A percentile compares a stretch with the other conserved stretches of the same genome.
phyloP scores from a whole-genome alignment of 176 grass and related monocot species.

The Stipa capillata region DNA sequence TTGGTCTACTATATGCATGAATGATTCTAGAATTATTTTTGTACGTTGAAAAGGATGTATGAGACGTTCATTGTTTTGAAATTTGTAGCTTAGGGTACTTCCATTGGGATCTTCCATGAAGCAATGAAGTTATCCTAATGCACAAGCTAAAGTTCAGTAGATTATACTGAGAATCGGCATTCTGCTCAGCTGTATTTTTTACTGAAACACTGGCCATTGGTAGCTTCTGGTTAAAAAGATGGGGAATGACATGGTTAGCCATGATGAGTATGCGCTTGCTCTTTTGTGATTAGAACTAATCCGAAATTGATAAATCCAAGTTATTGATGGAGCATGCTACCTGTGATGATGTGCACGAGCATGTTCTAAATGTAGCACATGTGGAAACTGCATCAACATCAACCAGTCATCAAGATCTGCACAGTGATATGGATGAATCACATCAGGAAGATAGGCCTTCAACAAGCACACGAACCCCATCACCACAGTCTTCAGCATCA shows the following conservation, averaged over 20 bases:
- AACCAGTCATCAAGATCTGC: slow-evolving; percentile 38
- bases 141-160: slow-evolving; percentile 4
- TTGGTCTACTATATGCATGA: not conserved
- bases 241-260: not conserved
- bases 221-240: slow-evolving; percentile 1
- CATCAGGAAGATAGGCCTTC: slow-evolving; percentile 45
- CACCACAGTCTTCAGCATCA: slow-evolving; percentile 45
- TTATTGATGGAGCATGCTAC: slow-evolving; percentile 61
- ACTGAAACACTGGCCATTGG: not conserved
- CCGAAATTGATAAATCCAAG: slow-evolving; percentile 6
- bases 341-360: slow-evolving; percentile 43
- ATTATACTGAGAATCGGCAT: not conserved
- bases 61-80: slow-evolving; percentile 24
- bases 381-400: slow-evolving; percentile 66
- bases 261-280: slow-evolving; percentile 1
- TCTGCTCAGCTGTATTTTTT: slow-evolving; percentile 12
- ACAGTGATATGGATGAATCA: slow-evolving; percentile 46
- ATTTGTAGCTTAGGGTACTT: slow-evolving; percentile 26
- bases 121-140: slow-evolving; percentile 16
- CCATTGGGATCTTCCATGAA: not conserved
- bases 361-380: slow-evolving; percentile 54
- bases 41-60: not conserved
- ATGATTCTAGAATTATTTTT: not conserved
- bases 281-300: slow-evolving; percentile 17
- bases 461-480: slow-evolving; percentile 36